phyloP scores from a whole-genome alignment of 257 asterid genomes.

The Penstemon eatonii region DNA sequence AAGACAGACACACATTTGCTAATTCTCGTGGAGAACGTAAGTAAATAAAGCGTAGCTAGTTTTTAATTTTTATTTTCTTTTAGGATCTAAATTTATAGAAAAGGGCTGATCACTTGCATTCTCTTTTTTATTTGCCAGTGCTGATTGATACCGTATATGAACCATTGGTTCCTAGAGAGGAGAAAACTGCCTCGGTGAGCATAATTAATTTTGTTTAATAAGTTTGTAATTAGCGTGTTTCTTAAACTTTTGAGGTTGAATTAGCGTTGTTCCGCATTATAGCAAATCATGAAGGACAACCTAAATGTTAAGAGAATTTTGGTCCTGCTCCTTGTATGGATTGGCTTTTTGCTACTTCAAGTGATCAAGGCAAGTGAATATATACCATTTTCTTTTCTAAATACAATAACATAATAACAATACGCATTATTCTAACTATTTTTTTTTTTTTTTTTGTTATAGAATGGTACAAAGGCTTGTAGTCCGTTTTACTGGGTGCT shows the following conservation, averaged over 20 bases:
- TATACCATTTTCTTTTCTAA: too few species aligned
- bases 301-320: slow-evolving; percentile 51
- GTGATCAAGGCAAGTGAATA: slow-evolving; percentile 69
- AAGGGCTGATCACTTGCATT: slow-evolving; percentile 8
- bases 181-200: slow-evolving; percentile 69
- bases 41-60: slow-evolving; percentile 24
- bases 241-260: background rate
- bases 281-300: slow-evolving; percentile 71
- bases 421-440: too few species aligned
- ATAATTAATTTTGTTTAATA: background rate
- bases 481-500: slow-evolving; percentile 72
- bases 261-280: slow-evolving; percentile 24
- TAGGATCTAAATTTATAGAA: too few species aligned
- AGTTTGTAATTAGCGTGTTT: background rate
- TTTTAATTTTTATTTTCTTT: background rate
- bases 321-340: slow-evolving; percentile 66
- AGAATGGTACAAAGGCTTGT: slow-evolving; percentile 65
- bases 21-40: slow-evolving; percentile 82
- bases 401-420: too few species aligned
- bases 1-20: slow-evolving; percentile 47
- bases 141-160: slow-evolving; percentile 64
- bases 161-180: slow-evolving; percentile 61
- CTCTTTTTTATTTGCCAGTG: slow-evolving; percentile 45
- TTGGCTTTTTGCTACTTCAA: slow-evolving; percentile 81
- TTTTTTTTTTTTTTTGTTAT: slow-evolving; percentile 14